A percentile compares a stretch with the other conserved stretches of the same genome.
Evolutionary conservation across 164 flowering plant genomes (phyloP).

Genomic region (Aristolochia fimbriata): DNA sequence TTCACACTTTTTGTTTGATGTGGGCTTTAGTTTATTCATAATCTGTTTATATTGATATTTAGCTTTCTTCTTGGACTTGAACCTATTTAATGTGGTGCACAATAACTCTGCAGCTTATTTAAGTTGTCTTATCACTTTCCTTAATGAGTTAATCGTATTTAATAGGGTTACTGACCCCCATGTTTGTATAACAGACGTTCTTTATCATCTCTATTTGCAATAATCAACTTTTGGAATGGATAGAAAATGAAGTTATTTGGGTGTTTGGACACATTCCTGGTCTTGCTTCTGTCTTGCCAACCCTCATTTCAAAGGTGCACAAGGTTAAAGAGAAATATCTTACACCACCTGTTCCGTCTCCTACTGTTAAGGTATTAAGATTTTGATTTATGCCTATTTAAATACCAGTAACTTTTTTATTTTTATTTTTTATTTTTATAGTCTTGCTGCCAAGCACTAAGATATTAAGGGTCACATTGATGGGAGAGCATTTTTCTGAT

Average conservation of each 20-base stretch:
- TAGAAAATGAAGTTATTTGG: constrained; percentile 83
- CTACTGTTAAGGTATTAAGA: constrained; percentile 16
- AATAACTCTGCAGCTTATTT: too few relatives aligned
- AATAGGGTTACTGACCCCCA: too few relatives aligned
- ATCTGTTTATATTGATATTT: too few relatives aligned
- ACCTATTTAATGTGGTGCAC: too few relatives aligned
- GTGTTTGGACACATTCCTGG: constrained; percentile 69
- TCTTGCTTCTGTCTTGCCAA: constrained; percentile 51
- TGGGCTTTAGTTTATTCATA: too few relatives aligned
- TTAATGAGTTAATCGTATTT: too few relatives aligned
- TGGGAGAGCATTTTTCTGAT: not conserved
- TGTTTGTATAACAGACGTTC: constrained; percentile 41
- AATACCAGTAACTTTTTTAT: too few relatives aligned
- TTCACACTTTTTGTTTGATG: not conserved
- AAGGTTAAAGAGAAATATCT: constrained; percentile 54
- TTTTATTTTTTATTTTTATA: too few relatives aligned
- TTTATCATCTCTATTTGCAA: constrained; percentile 90
- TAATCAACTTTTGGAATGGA: constrained; percentile 83
- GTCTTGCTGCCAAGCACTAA: too few relatives aligned
- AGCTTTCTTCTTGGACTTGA: too few relatives aligned
- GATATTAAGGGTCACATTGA: too few relatives aligned
- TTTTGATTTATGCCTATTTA: not conserved
- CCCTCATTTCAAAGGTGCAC: constrained; percentile 49
- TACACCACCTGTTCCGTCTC: constrained; percentile 31
- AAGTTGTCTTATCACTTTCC: too few relatives aligned